Conservation (phyloP, 805 yeast species). For the Saccharomycopsis guyanensis region DNA sequence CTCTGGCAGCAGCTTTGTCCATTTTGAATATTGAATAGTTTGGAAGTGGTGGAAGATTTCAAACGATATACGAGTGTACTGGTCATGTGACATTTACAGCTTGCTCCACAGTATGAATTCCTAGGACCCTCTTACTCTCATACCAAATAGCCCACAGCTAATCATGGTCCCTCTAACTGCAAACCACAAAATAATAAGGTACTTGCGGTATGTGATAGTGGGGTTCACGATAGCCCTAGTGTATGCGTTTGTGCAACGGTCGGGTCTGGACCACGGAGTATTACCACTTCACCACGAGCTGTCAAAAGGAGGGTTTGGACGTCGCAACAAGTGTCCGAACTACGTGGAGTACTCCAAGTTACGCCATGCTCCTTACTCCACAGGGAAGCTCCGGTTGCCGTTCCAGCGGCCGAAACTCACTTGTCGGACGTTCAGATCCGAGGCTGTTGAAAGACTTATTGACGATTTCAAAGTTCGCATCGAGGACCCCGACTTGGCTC, state of each 20-base stretch:
- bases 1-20: slow-evolving; percentile 32
- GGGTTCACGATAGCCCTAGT: not conserved
- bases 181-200: slow-evolving; percentile 1
- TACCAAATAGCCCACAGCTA: too few species aligned
- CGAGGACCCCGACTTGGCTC: slow-evolving; percentile 56
- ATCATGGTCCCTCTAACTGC: not conserved
- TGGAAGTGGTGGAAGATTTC: not conserved
- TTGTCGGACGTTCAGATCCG: slow-evolving; percentile 68
- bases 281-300: not conserved
- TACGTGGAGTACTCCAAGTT: slow-evolving; percentile 52
- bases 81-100: too few species aligned
- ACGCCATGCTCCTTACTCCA: slow-evolving; percentile 49
- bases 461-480: slow-evolving; percentile 42
- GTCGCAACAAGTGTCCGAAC: slow-evolving; percentile 40
- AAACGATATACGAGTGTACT: too few species aligned
- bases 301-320: not conserved
- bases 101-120: too few species aligned
- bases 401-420: slow-evolving; percentile 65
- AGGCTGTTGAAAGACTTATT: slow-evolving; percentile 54
- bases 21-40: too few species aligned
- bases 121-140: too few species aligned
- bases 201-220: slow-evolving; percentile 4
- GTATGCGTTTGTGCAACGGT: not conserved
- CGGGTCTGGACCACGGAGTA: too few species aligned
- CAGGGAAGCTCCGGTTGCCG: slow-evolving; percentile 51